Evolutionary conservation across 164 flowering plant genomes (phyloP).

Genomic region (Magnolia sinica): DNA sequence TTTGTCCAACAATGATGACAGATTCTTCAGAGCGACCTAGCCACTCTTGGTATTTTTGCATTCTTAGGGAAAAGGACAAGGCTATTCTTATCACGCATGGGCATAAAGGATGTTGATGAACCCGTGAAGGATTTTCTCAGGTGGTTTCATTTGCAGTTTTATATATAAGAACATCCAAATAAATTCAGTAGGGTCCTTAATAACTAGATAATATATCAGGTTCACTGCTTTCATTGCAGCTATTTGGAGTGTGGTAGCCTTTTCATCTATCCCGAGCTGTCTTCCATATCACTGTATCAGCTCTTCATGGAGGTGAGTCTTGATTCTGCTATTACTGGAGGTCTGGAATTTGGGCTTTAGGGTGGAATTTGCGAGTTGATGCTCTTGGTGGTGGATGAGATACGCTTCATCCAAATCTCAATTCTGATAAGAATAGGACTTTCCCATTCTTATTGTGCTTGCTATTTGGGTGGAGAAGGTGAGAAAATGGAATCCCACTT

Average conservation of each 20-base stretch:
- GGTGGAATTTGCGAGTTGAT: background rate
- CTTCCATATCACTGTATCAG: constrained; percentile 46
- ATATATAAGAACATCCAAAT: background rate
- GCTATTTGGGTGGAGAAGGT: background rate
- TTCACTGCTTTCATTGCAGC: constrained; percentile 33
- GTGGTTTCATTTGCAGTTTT: constrained; percentile 16
- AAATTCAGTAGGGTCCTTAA: background rate
- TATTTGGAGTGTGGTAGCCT: constrained; percentile 65
- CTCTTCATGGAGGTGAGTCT: constrained; percentile 58
- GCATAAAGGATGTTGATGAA: constrained; percentile 58
- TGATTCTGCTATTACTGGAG: constrained; percentile 4
- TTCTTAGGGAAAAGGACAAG: constrained; percentile 61
- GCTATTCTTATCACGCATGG: constrained; percentile 41
- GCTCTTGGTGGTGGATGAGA: background rate
- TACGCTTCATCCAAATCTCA: background rate
- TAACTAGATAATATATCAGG: background rate
- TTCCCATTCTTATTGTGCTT: background rate
- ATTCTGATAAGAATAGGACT: too few species aligned
- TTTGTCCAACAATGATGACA: constrained; percentile 12
- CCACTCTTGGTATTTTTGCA: constrained; percentile 63
- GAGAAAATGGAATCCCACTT: background rate
- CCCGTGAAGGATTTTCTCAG: constrained; percentile 53
- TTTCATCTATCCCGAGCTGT: constrained; percentile 47
- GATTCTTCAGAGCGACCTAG: constrained; percentile 42
- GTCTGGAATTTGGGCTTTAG: background rate